Percentiles rank a stretch among this genome's conserved stretches.
Evolutionary conservation across 2,329 filamentous ascomycete species (phyloP).

Genomic region (Pyrenophora graminea): DNA sequence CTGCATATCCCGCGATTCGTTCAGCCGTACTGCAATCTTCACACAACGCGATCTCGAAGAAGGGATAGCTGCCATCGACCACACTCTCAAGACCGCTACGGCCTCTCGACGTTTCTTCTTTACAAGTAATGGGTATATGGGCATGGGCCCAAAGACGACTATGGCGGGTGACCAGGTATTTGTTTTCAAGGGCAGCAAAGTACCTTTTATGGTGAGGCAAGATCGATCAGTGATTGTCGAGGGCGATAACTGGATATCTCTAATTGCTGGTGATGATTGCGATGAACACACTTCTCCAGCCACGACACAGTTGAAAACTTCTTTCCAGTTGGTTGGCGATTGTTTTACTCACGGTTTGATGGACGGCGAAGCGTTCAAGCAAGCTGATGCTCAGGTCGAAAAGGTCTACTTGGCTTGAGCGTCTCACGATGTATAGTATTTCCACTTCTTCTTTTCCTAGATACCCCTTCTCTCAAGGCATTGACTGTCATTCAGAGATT

Average conservation of each 20-base stretch:
- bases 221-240: not conserved
- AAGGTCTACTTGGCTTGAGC: conserved; percentile 4
- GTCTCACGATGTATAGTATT: too few relatives aligned
- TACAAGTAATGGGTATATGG: conserved; percentile 24
- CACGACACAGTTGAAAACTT: not conserved
- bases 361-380: conserved; percentile 21
- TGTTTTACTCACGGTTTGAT: conserved; percentile 25
- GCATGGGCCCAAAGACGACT: conserved; percentile 22
- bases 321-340: conserved; percentile 19
- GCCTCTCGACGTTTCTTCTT: conserved; percentile 26
- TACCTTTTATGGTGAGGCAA: conserved; percentile 23
- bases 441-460: not conserved
- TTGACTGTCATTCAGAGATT: not conserved
- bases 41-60: conserved; percentile 20
- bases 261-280: not conserved
- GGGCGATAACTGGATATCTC: not conserved
- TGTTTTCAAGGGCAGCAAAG: conserved; percentile 17
- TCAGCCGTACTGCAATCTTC: conserved; percentile 18
- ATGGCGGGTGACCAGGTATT: conserved; percentile 18
- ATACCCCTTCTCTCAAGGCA: not conserved
- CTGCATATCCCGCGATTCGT: conserved; percentile 27
- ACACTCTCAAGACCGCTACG: conserved; percentile 23
- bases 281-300: not conserved
- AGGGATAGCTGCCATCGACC: conserved; percentile 20
- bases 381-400: not conserved